These are phyloP conservation scores for Aristolochia californica DNA, from an alignment of 164 flowering plant species.

Conservation along the genomic window DNA sequence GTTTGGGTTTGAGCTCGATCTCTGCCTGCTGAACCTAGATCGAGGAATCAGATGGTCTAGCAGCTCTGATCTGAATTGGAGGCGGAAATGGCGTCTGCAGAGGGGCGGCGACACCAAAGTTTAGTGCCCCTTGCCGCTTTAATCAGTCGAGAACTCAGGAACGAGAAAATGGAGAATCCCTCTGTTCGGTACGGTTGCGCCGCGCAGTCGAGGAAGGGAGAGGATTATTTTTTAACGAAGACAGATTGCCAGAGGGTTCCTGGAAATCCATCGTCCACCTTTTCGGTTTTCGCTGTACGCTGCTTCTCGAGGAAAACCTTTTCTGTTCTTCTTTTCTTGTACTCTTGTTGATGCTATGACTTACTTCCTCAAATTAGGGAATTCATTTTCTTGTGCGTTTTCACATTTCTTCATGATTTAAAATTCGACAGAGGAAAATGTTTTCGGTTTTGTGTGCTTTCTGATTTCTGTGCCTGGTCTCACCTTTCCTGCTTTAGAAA, in stretches of 20 bases:
- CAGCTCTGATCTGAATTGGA: neutral
- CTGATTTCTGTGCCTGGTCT: too few relatives aligned
- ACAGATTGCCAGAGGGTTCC: conserved; percentile 16
- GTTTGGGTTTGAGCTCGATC: neutral
- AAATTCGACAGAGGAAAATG: neutral
- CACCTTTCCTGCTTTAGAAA: too few relatives aligned
- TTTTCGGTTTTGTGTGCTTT: neutral
- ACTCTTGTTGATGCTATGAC: neutral
- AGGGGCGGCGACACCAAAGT: conserved; percentile 7
- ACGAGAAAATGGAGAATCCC: conserved; percentile 18
- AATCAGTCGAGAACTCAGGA: conserved; percentile 17
- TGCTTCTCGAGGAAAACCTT: neutral
- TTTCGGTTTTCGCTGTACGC: conserved; percentile 14
- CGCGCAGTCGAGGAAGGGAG: conserved; percentile 21
- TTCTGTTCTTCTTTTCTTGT: neutral
- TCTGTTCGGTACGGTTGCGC: conserved; percentile 15
- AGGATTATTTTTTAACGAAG: conserved; percentile 11
- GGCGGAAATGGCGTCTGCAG: conserved; percentile 6
- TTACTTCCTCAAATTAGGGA: neutral
- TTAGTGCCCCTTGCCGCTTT: conserved; percentile 22
- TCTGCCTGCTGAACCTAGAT: neutral
- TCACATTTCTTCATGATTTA: too few relatives aligned
- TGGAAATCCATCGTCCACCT: conserved; percentile 10
- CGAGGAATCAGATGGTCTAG: neutral
- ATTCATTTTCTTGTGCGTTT: neutral